phyloP scores from a whole-genome alignment of 2,329 filamentous ascomycete species.

The Colletotrichum orchidophilum region DNA sequence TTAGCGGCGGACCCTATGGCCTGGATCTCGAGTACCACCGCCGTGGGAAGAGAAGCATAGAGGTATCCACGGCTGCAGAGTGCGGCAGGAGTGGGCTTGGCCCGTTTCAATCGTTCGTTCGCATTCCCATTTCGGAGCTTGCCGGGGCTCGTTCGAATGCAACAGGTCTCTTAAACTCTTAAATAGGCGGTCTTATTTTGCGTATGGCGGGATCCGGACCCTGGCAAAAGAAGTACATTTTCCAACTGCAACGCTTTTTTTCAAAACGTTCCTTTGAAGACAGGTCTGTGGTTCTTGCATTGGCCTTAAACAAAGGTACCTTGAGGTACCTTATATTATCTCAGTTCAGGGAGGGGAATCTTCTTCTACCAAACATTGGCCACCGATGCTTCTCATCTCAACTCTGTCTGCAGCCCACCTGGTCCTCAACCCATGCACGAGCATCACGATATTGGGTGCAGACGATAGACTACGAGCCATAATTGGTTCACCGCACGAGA shows the following conservation, averaged over 20 bases:
- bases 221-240: neutral
- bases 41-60: neutral
- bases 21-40: slow-evolving; percentile 12
- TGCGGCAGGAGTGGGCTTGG: slow-evolving; percentile 14
- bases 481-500: neutral
- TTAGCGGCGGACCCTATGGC: neutral
- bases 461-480: neutral
- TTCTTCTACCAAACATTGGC: neutral
- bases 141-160: neutral
- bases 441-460: neutral
- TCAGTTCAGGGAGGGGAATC: no score
- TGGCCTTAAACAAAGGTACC: no score
- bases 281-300: neutral
- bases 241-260: neutral
- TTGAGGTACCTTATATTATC: no score
- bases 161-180: neutral
- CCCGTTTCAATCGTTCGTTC: slow-evolving; percentile 22
- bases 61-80: slow-evolving; percentile 20
- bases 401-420: no score
- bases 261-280: neutral
- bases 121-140: slow-evolving; percentile 6
- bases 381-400: neutral
- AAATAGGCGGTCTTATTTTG: neutral
- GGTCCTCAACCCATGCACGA: neutral
- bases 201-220: neutral